Evolutionary conservation across 2,329 filamentous ascomycete genomes (phyloP), one percentile per base, ranked within the genome.

Genomic region (Fusarium nodosum): DNA sequence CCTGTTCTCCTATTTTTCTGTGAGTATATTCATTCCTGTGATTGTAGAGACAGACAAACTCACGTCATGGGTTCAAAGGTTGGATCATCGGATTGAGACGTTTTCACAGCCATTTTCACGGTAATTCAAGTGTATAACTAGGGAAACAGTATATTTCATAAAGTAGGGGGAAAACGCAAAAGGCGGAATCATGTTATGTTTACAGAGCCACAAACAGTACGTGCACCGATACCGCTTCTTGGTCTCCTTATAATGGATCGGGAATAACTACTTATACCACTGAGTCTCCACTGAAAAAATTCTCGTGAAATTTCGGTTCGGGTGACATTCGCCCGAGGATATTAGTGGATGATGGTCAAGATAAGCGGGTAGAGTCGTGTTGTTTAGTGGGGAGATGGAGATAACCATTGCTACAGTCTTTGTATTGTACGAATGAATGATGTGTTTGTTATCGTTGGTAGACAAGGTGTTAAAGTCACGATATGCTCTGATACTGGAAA

Each of bases 41-140:
- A 22, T 18, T 13, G 0, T 7, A 28, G 18, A n/a, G 16, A 13
- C 15, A 3, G 5, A 53, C 31, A 33, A 16, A 34, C 62, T 54
- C 7, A 66, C 62, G 56, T 44, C 47, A 61, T 60, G 13, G 42
- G 30, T 1, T 60, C 47, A 4, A 13, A 4, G 36, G 51, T 36
- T 0, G 30, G 11, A 9, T n/a, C 51, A 11, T 34, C 11, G 13
- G 1, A 8, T 16, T 60, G 42, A 0, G 20, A 18, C 22, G 15
- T 22, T 42, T 66, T 60, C 24, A 34, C 26, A 4, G 33, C 28
- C 62, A 65, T 65, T 41, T 5, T 61, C 9, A 39, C 48, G 4
- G 8, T 5, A 15, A 16, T 36, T 4, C 2, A 38, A 15, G 12
- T 3, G 36, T 13, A 22, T 12, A n/a, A 15, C 7, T 34, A 26